Evolutionary conservation across 2,329 filamentous ascomycete species (phyloP).

Genomic region (Bimuria novae-zelandiae): DNA sequence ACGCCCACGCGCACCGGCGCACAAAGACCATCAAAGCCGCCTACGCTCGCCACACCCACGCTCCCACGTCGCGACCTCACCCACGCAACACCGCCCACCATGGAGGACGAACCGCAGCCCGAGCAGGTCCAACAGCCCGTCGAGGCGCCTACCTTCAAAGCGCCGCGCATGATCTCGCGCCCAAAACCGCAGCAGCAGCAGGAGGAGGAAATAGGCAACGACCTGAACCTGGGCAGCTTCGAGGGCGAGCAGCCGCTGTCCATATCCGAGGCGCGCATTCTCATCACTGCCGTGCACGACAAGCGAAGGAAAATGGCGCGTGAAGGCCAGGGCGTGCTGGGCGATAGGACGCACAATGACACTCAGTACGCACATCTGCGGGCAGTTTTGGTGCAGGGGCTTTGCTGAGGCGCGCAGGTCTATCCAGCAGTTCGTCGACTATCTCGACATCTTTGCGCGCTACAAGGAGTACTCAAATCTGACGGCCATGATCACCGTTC

Average conservation of each 20-base stretch:
- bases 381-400: conserved; percentile 9
- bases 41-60: not conserved
- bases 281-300: conserved; percentile 86
- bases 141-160: conserved; percentile 32
- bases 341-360: conserved; percentile 73
- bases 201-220: conserved; percentile 84
- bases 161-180: conserved; percentile 42
- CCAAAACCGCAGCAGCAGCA: conserved; percentile 68
- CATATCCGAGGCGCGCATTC: conserved; percentile 86
- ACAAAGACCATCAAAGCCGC: conserved; percentile 10
- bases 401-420: conserved; percentile 58
- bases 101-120: conserved; percentile 39
- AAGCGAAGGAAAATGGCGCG: conserved; percentile 74
- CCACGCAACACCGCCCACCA: conserved; percentile 19
- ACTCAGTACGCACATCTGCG: conserved; percentile 36
- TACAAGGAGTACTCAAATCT: conserved; percentile 96
- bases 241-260: conserved; percentile 89
- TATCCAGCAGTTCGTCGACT: conserved; percentile 85
- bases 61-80: not conserved
- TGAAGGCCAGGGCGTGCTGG: conserved; percentile 64
- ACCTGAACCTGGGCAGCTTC: conserved; percentile 90
- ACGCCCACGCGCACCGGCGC: not conserved
- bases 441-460: conserved; percentile 90
- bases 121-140: conserved; percentile 19
- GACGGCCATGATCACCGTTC: conserved; percentile 86